phyloP scores from a whole-genome alignment of 2,329 filamentous ascomycete species.

The Hymenoscyphus fructigenus region DNA sequence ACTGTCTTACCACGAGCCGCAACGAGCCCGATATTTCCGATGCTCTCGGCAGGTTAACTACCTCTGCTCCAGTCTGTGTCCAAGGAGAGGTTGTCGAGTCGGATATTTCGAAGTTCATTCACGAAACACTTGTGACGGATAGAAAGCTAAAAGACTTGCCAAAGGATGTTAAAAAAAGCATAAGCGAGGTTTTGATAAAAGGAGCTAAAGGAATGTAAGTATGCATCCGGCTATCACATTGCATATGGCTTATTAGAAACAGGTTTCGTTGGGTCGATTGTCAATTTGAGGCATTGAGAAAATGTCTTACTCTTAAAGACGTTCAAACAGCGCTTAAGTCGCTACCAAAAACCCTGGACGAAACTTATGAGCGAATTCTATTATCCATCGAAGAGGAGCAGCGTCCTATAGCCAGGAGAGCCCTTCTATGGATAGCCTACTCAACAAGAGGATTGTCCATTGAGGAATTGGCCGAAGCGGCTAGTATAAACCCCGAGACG shows the following conservation, averaged over 20 bases:
- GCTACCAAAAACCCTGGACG: constrained; percentile 23
- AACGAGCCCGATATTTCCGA: neutral
- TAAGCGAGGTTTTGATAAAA: neutral
- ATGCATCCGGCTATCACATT: neutral
- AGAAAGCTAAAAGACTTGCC: neutral
- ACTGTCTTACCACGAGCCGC: neutral
- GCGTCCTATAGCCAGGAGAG: constrained; percentile 8
- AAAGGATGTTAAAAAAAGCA: neutral
- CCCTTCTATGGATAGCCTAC: neutral
- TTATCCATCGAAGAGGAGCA: constrained; percentile 25
- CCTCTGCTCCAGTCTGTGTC: neutral
- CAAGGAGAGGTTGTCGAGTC: neutral
- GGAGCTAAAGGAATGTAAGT: constrained; percentile 5
- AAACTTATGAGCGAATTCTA: constrained; percentile 29
- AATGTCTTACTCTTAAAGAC: constrained; percentile 19
- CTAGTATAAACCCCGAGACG: neutral
- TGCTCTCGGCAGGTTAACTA: constrained; percentile 32
- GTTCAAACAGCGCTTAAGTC: constrained; percentile 12
- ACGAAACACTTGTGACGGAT: neutral
- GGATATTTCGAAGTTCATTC: neutral
- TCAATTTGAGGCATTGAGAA: constrained; percentile 31
- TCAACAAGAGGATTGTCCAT: neutral
- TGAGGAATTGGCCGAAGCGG: neutral
- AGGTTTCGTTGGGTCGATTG: constrained; percentile 32
- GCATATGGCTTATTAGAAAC: neutral